Percentiles rank a stretch among this genome's conserved stretches.
Evolutionary conservation across 164 flowering plant species (phyloP).

Genomic region (Saururus chinensis): DNA sequence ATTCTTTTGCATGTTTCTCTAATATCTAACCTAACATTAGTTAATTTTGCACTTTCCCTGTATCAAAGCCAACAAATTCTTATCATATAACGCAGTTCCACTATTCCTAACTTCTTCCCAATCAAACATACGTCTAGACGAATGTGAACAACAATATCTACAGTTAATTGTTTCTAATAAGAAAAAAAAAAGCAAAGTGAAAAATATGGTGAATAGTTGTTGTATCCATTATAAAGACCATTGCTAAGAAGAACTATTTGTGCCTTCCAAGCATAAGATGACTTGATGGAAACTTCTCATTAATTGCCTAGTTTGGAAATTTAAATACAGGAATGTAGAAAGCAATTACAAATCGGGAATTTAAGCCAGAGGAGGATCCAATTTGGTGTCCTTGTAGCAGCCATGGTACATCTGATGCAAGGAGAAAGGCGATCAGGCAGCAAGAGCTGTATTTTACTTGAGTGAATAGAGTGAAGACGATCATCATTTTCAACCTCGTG

Average conservation of each 20-base stretch:
- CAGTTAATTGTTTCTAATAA: not conserved
- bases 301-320: not conserved
- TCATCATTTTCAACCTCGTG: no score
- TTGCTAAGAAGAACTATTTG: no score
- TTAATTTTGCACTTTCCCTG: slow-evolving; percentile 45
- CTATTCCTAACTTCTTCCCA: no score
- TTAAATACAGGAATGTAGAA: not conserved
- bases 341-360: slow-evolving; percentile 52
- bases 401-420: slow-evolving; percentile 89
- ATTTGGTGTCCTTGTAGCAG: slow-evolving; percentile 56
- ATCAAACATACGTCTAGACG: no score
- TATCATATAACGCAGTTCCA: not conserved
- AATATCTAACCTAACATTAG: slow-evolving; percentile 68
- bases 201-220: not conserved
- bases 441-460: no score
- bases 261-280: no score
- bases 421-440: slow-evolving; percentile 59
- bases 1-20: slow-evolving; percentile 53
- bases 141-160: no score
- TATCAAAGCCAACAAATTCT: not conserved
- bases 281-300: no score
- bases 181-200: not conserved
- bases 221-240: no score
- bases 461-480: no score
- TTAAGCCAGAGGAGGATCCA: slow-evolving; percentile 85